Conservation (phyloP, 108 stramenopile species). For the Stephanodiscus triporus region DNA sequence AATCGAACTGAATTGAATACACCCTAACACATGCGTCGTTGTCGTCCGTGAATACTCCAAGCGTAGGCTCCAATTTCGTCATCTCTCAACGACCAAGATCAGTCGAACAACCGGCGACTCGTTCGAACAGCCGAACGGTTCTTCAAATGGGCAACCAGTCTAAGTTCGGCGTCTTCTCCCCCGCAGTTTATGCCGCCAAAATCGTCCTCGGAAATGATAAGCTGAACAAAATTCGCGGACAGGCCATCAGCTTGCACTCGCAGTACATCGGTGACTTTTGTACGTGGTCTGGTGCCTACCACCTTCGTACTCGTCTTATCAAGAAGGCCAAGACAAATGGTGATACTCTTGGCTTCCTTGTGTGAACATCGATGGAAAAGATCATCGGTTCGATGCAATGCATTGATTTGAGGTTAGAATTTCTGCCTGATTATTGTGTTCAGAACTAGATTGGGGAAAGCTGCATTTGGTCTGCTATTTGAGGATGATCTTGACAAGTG, state of each 20-base stretch:
- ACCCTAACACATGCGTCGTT: background rate
- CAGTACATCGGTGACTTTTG: conserved; percentile 94
- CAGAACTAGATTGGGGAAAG: background rate
- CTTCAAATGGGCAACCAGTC: conserved; percentile 83
- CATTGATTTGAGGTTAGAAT: background rate
- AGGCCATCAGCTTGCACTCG: conserved; percentile 92
- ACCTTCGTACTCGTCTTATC: conserved; percentile 78
- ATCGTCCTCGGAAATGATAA: conserved; percentile 82
- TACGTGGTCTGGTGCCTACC: conserved; percentile 90
- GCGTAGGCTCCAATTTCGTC: conserved; percentile 75
- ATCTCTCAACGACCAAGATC: conserved; percentile 66
- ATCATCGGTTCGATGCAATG: background rate
- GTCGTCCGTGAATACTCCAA: background rate
- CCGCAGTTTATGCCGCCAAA: conserved; percentile 95
- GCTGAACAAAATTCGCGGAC: conserved; percentile 86
- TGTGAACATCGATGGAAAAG: conserved; percentile 50
- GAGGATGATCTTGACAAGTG: background rate
- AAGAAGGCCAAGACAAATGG: conserved; percentile 93
- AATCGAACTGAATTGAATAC: background rate
- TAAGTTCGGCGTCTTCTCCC: conserved; percentile 97
- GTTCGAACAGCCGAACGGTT: conserved; percentile 36
- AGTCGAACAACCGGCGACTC: conserved; percentile 35
- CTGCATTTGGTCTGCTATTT: background rate
- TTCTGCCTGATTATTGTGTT: background rate
- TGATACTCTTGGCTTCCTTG: conserved; percentile 95